These are phyloP conservation scores for Tillandsia fasciculata DNA, from an alignment of 176 grass and related monocot genomes.

Conservation along the genomic window DNA sequence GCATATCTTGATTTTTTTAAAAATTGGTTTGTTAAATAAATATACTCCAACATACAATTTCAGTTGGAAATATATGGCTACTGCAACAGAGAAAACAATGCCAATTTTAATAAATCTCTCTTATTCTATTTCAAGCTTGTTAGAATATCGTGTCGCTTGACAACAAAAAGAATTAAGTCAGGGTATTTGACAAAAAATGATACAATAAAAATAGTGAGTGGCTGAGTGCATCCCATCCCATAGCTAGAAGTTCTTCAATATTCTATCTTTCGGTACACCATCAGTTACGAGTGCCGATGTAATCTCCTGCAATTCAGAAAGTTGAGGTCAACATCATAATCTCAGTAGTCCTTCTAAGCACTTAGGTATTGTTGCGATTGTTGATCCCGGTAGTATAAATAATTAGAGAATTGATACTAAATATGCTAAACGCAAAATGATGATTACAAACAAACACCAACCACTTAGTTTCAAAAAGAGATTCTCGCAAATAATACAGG, in stretches of 20 bases:
- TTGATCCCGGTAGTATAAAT: neutral
- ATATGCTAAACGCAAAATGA: too few species aligned
- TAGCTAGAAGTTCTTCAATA: conserved; percentile 13
- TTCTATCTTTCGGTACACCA: conserved; percentile 19
- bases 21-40: too few species aligned
- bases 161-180: neutral
- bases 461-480: too few species aligned
- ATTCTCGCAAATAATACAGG: too few species aligned
- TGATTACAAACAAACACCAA: too few species aligned
- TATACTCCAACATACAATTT: too few species aligned
- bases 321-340: neutral
- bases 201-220: neutral
- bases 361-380: neutral
- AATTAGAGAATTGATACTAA: neutral
- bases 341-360: neutral
- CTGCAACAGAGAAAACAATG: neutral
- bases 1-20: too few species aligned
- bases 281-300: conserved; percentile 7
- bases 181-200: neutral
- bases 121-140: conserved; percentile 1
- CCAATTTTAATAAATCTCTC: conserved; percentile 2
- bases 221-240: neutral
- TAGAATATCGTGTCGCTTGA: neutral
- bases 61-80: too few species aligned
- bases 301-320: conserved; percentile 15